Percentiles rank a stretch among this genome's conserved stretches.
Evolutionary conservation across 2,329 filamentous ascomycete species (phyloP).

Genomic region (Ceratocystis alfenasii): DNA sequence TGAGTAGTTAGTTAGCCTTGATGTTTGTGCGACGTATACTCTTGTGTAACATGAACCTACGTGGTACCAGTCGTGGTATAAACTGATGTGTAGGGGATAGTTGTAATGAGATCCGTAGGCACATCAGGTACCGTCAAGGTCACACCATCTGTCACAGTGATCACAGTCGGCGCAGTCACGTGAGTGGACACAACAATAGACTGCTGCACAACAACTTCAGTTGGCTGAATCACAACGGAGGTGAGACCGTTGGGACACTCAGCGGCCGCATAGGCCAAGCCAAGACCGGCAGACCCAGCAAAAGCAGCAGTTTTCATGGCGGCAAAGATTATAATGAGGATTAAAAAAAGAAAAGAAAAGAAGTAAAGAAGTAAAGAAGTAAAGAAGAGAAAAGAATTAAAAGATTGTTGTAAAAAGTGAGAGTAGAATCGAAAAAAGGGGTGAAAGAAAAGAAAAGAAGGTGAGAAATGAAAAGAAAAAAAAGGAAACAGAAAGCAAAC

Average conservation of each 20-base stretch:
- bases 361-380: background rate
- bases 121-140: conserved; percentile 16
- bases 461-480: conserved; percentile 10
- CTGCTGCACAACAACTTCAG: conserved; percentile 10
- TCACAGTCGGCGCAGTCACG: conserved; percentile 12
- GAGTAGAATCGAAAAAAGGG: background rate
- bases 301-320: conserved; percentile 18
- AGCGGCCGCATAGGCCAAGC: conserved; percentile 14
- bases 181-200: conserved; percentile 16
- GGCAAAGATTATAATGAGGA: background rate
- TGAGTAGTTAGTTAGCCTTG: background rate
- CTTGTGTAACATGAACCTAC: conserved; percentile 5
- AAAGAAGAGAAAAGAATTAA: background rate
- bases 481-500: conserved; percentile 15
- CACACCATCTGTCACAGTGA: conserved; percentile 17
- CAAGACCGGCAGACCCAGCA: conserved; percentile 19
- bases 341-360: background rate
- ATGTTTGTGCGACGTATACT: background rate
- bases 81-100: conserved; percentile 14
- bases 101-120: conserved; percentile 16
- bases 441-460: conserved; percentile 4
- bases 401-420: conserved; percentile 1
- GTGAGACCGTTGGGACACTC: conserved; percentile 17
- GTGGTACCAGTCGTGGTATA: conserved; percentile 15
- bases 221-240: conserved; percentile 16